These are phyloP conservation scores for Pseudogymnoascus sp. DNA, from an alignment of 2,329 filamentous ascomycete species.

Conservation along the genomic window DNA sequence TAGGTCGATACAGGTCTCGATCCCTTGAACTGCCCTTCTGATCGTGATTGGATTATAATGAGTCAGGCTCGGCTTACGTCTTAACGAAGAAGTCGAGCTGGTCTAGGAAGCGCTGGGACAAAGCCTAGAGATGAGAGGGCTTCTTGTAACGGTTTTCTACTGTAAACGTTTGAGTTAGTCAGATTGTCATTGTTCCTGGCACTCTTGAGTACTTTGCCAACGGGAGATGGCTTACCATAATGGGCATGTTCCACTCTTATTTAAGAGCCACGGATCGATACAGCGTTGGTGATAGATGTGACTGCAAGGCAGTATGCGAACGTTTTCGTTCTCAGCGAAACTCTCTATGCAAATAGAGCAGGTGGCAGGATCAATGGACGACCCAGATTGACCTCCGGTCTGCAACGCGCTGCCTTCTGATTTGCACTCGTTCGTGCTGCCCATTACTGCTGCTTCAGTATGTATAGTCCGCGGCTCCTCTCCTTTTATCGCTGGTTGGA, in stretches of 20 bases:
- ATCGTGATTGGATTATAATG: neutral
- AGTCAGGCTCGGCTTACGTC: neutral
- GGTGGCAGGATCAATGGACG: neutral
- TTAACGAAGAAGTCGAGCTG: neutral
- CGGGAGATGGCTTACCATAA: constrained; percentile 41
- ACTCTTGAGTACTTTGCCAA: neutral
- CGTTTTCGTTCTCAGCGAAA: constrained; percentile 54
- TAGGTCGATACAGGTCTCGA: neutral
- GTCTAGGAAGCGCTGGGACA: neutral
- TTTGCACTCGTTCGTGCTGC: neutral
- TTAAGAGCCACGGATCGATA: constrained; percentile 58
- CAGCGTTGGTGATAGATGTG: constrained; percentile 61
- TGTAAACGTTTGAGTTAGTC: neutral
- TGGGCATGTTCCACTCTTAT: constrained; percentile 59
- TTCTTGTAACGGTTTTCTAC: neutral
- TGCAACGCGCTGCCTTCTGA: neutral
- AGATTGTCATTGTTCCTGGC: neutral
- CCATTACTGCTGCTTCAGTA: neutral
- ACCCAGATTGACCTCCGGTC: neutral
- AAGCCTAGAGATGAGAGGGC: neutral
- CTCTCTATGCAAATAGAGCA: constrained; percentile 62
- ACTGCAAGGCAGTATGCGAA: constrained; percentile 55
- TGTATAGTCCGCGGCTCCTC: neutral
- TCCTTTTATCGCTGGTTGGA: neutral
- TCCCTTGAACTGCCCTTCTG: neutral